Base-by-base conservation (phyloP, 2,329 filamentous ascomycete species). In the Falciphora oryzae region DNA sequence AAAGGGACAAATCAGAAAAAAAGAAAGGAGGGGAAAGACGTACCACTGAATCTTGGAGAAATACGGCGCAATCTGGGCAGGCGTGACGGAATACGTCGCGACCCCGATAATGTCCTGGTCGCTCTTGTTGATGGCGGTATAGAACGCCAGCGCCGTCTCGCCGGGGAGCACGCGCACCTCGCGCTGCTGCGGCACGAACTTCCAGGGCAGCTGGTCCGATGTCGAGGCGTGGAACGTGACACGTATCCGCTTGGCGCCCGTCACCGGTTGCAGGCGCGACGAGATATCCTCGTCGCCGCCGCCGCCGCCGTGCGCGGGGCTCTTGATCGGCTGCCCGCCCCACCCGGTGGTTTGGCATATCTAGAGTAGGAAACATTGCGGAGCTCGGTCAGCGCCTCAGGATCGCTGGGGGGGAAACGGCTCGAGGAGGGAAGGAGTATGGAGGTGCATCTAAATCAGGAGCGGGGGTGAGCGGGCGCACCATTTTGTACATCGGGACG, bases 31-130 rank as follows among this genome's bases (percentile, higher is more conserved):
- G 18, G 38, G 16, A 50, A 53, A 44, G 38, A 3, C 44, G 74
- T 4, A 53, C 44, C 95, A 99, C 78, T 99, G 95, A 59, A 99
- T 99, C 84, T 99, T 99, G 85, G 91, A 96, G 75, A 99, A 99
- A 76, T 99, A 99, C 1, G 92, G 93, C 58, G 95, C 94, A 59
- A 96, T 93, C 78, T 99, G 95, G 4, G 87, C 95, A 0, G 95
- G 95, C 3, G 94, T 97, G 35, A 99, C 96, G 73, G 92, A 96
- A 78, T 99, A 99, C 10, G 95, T 99, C 14, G 95, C 95, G 58
- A 99, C 93, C 61, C 95, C 95, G 72, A 99, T 98, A 71, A 99
- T 98, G 79, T 99, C 96, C 68, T 90, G 86, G 68, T 91, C 86
- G 66, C 91, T 92, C 69, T 87, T 89, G 80, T 99, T 99, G 65